Conservation (phyloP, 139 green algal genomes). For the Pleodorina starrii region DNA sequence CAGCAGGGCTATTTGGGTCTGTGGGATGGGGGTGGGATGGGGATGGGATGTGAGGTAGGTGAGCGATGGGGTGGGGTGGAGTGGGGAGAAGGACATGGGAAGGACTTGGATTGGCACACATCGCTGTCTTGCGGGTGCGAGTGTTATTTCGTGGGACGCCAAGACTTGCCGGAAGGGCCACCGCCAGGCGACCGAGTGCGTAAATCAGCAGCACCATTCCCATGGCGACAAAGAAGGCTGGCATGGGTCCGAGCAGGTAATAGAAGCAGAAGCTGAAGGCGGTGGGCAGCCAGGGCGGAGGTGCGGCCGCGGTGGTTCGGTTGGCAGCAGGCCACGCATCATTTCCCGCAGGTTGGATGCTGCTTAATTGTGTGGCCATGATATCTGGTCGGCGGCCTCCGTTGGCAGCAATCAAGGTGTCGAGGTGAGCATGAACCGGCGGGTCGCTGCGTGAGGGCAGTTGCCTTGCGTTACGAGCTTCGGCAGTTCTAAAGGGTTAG, state of each 20-base stretch:
- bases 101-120: too few relatives aligned
- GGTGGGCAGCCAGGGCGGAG: background rate
- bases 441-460: background rate
- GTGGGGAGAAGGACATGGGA: too few relatives aligned
- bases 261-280: background rate
- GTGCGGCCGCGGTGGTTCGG: background rate
- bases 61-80: too few relatives aligned
- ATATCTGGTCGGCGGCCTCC: too few relatives aligned
- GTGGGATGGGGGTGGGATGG: too few relatives aligned
- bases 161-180: constrained; percentile 8
- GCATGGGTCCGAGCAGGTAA: background rate
- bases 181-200: background rate
- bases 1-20: too few relatives aligned
- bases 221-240: background rate
- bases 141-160: too few relatives aligned
- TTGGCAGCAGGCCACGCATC: background rate
- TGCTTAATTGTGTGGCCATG: too few relatives aligned
- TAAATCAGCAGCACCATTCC: background rate
- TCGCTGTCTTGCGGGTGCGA: too few relatives aligned
- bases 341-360: background rate
- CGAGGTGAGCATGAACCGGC: background rate
- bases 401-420: too few relatives aligned
- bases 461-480: background rate
- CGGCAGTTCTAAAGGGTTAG: too few relatives aligned
- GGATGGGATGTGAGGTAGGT: too few relatives aligned